A percentile compares a stretch with the other conserved stretches of the same genome.
Conservation (phyloP, 2,329 filamentous ascomycete species). For the Claviceps quebecensis region DNA sequence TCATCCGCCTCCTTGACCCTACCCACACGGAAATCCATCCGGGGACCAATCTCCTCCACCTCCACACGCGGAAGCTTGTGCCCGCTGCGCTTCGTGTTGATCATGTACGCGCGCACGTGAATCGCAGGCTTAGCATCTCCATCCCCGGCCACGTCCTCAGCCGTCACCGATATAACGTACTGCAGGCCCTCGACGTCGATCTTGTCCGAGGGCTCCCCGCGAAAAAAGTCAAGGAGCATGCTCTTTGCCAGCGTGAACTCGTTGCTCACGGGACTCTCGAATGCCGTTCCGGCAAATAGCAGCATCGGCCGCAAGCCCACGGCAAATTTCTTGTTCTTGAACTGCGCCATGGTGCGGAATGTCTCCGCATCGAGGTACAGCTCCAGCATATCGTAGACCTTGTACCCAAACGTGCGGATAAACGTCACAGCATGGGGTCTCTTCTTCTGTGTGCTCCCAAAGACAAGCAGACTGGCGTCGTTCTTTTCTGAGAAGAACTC, state of each 20-base stretch:
- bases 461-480: constrained; percentile 74
- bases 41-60: constrained; percentile 86
- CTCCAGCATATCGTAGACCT: constrained; percentile 91
- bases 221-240: constrained; percentile 82
- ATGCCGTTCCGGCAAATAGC: constrained; percentile 77
- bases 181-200: constrained; percentile 92
- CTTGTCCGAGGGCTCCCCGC: constrained; percentile 57
- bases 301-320: constrained; percentile 81
- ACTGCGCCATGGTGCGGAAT: constrained; percentile 56
- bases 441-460: constrained; percentile 83
- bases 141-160: constrained; percentile 44
- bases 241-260: constrained; percentile 79
- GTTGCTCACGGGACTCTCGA: constrained; percentile 66
- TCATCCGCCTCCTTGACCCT: constrained; percentile 66
- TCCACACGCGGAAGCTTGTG: constrained; percentile 82
- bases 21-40: constrained; percentile 82
- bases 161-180: constrained; percentile 72
- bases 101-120: constrained; percentile 68
- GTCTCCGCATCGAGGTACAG: constrained; percentile 64
- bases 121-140: constrained; percentile 39
- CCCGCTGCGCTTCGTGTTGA: constrained; percentile 73
- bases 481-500: constrained; percentile 98
- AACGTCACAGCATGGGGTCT: constrained; percentile 82
- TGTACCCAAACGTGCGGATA: constrained; percentile 68
- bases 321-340: constrained; percentile 62